These are phyloP conservation scores for Penicillium sp. DNA, from an alignment of 2,329 filamentous ascomycete species.

Conservation along the genomic window DNA sequence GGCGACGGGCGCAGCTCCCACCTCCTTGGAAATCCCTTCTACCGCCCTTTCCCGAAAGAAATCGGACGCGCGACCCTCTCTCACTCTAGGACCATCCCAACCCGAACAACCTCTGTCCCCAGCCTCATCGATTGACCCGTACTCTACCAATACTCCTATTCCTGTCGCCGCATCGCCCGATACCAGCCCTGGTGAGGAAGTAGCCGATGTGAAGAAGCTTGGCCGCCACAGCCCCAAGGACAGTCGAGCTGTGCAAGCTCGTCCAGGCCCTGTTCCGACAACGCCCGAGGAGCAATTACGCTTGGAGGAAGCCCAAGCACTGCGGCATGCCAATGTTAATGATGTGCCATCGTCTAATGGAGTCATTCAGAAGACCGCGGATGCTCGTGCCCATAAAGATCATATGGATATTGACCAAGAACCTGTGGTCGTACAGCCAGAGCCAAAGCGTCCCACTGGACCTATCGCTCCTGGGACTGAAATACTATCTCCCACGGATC, in stretches of 20 bases:
- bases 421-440: slow-evolving; percentile 8
- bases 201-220: slow-evolving; percentile 46
- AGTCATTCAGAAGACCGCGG: slow-evolving; percentile 29
- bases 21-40: slow-evolving; percentile 21
- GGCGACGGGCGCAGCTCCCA: slow-evolving; percentile 5
- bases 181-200: slow-evolving; percentile 72
- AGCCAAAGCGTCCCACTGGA: slow-evolving; percentile 16
- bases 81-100: slow-evolving; percentile 28
- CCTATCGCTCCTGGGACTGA: slow-evolving; percentile 14
- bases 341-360: slow-evolving; percentile 25
- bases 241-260: slow-evolving; percentile 26
- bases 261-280: slow-evolving; percentile 41
- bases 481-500: slow-evolving; percentile 16
- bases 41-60: slow-evolving; percentile 27
- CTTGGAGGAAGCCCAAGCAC: slow-evolving; percentile 55
- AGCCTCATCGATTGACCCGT: slow-evolving; percentile 67
- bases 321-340: slow-evolving; percentile 22
- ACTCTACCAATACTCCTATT: slow-evolving; percentile 72
- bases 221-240: slow-evolving; percentile 34
- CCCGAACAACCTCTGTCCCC: slow-evolving; percentile 49
- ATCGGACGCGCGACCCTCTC: slow-evolving; percentile 30
- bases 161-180: slow-evolving; percentile 69
- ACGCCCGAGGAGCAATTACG: slow-evolving; percentile 63
- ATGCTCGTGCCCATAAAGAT: slow-evolving; percentile 15
- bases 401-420: slow-evolving; percentile 23